phyloP scores from a whole-genome alignment of 2,329 filamentous ascomycete species.

The Stenocarpella maydis region DNA sequence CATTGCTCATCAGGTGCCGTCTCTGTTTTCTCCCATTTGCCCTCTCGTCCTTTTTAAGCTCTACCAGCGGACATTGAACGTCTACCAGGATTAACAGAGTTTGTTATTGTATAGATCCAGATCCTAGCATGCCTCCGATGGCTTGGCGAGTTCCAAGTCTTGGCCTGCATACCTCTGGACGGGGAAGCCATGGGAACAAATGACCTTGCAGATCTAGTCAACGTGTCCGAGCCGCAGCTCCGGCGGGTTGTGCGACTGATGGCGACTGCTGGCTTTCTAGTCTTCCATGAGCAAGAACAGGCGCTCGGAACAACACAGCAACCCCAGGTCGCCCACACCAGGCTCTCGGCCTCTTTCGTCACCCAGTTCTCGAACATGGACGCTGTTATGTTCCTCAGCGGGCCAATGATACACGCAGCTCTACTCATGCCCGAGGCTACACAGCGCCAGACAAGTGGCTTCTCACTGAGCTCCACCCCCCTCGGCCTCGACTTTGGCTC shows the following conservation, averaged over 20 bases:
- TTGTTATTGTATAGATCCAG: background rate
- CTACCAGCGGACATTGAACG: background rate
- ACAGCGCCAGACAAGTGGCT: background rate
- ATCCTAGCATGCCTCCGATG: background rate
- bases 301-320: background rate
- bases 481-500: background rate
- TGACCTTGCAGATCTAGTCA: background rate
- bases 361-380: background rate
- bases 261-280: background rate
- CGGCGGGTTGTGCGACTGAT: background rate
- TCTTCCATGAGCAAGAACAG: background rate
- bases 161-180: background rate
- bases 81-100: background rate
- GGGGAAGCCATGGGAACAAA: background rate
- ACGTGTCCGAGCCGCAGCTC: background rate
- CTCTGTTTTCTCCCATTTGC: background rate
- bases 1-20: background rate
- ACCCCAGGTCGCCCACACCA: background rate
- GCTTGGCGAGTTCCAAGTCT: background rate
- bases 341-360: background rate
- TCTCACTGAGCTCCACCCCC: background rate
- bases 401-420: background rate
- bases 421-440: background rate
- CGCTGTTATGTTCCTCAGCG: background rate
- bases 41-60: background rate